phyloP scores from a whole-genome alignment of 2,329 filamentous ascomycete species.

The Botrytis aclada region DNA sequence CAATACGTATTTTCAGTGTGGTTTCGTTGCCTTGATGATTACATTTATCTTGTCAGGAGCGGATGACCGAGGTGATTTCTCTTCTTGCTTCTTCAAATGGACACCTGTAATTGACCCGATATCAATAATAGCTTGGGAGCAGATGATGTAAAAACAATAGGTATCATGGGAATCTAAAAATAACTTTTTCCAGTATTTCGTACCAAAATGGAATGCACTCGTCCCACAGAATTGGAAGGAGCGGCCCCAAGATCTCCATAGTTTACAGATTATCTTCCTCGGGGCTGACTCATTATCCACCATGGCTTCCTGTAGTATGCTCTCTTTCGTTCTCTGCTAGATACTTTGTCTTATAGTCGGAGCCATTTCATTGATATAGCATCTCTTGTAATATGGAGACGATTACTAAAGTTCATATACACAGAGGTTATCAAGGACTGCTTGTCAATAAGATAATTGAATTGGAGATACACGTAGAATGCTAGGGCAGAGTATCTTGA shows the following conservation, averaged over 20 bases:
- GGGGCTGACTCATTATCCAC: neutral
- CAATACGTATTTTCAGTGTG: too few relatives aligned
- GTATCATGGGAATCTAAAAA: neutral
- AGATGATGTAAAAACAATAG: neutral
- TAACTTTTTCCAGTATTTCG: neutral
- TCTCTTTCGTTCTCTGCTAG: neutral
- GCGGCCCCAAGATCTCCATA: neutral
- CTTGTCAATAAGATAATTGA: neutral
- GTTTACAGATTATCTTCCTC: neutral
- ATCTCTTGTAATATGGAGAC: neutral
- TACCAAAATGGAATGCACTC: neutral
- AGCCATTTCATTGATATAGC: too few relatives aligned
- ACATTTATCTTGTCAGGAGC: neutral
- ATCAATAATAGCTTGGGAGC: neutral
- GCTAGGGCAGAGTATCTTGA: accelerated
- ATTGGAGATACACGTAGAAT: neutral
- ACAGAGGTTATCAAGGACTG: accelerated
- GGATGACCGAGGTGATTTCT: neutral
- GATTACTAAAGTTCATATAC: neutral
- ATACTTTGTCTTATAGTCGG: too few relatives aligned
- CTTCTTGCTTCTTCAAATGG: neutral
- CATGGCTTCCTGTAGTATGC: neutral
- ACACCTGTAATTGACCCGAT: neutral
- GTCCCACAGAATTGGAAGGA: neutral
- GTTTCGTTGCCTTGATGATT: neutral